Conservation (phyloP, 202 grass and related monocot genomes). For the Elaeis oleifera region DNA sequence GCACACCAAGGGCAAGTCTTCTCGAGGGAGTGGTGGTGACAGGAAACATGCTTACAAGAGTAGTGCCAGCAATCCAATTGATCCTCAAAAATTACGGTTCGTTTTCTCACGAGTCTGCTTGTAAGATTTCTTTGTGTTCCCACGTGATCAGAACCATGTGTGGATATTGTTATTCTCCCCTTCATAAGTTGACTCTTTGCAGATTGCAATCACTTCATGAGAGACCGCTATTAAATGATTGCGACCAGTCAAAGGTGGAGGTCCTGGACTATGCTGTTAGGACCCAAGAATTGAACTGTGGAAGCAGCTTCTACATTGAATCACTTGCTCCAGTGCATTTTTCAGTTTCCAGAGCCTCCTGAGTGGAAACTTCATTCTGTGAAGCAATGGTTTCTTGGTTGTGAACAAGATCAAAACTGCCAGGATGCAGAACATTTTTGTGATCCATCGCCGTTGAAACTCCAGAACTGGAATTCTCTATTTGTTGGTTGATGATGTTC, state of each 20-base stretch:
- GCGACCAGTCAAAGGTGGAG: background rate
- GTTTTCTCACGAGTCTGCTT: background rate
- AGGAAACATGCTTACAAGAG: constrained; percentile 21
- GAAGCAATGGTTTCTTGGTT: no score
- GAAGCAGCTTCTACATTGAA: background rate
- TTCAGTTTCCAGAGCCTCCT: background rate
- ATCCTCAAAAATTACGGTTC: constrained; percentile 5
- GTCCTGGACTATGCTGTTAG: background rate
- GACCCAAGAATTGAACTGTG: constrained; percentile 5
- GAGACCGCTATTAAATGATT: background rate
- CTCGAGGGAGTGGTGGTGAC: constrained; percentile 12
- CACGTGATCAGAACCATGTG: background rate
- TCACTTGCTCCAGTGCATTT: background rate
- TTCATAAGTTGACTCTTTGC: background rate
- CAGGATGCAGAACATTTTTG: no score
- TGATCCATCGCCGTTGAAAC: no score
- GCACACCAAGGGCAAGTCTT: constrained; percentile 28
- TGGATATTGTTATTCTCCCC: background rate
- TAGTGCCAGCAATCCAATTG: constrained; percentile 24
- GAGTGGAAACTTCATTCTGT: background rate
- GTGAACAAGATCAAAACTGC: no score
- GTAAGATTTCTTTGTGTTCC: background rate
- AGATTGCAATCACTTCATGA: constrained; percentile 10
- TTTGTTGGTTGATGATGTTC: no score
- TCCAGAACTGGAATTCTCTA: no score